Evolutionary conservation across 768 basidiomycete species (phyloP).

Genomic region (Cystofilobasidium bisporidii): DNA sequence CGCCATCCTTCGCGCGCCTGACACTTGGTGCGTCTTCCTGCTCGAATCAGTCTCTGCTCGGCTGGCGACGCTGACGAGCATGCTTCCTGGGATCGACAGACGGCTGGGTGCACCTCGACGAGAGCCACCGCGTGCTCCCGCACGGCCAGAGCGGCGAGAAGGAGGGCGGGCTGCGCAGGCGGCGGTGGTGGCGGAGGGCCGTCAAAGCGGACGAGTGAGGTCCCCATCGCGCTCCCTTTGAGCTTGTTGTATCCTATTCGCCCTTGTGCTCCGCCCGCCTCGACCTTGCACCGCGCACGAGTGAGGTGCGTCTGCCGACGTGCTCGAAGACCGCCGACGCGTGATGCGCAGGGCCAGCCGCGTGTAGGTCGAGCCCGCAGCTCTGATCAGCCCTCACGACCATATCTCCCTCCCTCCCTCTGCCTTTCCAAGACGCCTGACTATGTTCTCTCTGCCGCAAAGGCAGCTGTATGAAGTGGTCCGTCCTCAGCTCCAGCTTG

Average conservation of each 20-base stretch:
- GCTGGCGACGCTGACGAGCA: not conserved
- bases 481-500: not conserved
- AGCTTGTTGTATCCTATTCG: no score
- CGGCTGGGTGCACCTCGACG: slow-evolving; percentile 9
- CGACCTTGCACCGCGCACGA: no score
- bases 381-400: no score
- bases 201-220: not conserved
- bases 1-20: not conserved
- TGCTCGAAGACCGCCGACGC: no score
- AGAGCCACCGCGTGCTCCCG: not conserved
- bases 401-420: no score
- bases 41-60: not conserved
- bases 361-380: not conserved
- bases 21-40: slow-evolving; percentile 6
- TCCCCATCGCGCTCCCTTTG: no score
- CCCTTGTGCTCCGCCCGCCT: no score
- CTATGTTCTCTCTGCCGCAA: not conserved
- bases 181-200: slow-evolving; percentile 7
- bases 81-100: not conserved
- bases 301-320: no score
- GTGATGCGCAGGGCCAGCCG: not conserved
- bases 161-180: not conserved
- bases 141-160: not conserved
- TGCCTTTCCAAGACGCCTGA: no score
- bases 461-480: not conserved